Base-by-base conservation (phyloP, 306 rosid species). In the Prunus fruticosa region DNA sequence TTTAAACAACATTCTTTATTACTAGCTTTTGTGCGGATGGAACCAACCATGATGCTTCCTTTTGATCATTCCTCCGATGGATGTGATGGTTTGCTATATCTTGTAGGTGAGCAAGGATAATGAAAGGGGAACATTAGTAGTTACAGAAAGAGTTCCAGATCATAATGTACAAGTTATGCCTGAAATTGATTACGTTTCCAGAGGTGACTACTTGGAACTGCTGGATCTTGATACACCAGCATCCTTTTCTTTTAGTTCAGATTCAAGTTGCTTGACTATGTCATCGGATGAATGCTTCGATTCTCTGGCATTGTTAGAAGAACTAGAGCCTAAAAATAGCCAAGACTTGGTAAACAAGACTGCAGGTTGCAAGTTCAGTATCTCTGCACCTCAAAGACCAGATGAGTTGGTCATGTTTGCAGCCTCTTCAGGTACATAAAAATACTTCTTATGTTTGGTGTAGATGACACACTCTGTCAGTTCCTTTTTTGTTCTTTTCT, bases 261-360 rank as follows among this genome's bases (percentile, higher is more conserved):
- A 54, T 63, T 86, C 90, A 7, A 84, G 90, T 73, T 79, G 88
- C 68, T 0, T 79, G 77, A 76, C 83, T 8, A 73, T 76, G 71
- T 76, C 88, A 2, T 87, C 88, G 4, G 84, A 70, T n/a, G 86
- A 81, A 65, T 69, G 62, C 45, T 87, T 87, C 20, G 88, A 81
- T 76, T 15, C 67, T 2, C 56, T 73, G 64, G 86, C 58, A 9
- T 46, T 87, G 64, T 78, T 84, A 78, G 58, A 60, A 46, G 84
- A 76, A 53, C 34, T 77, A 66, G 82, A 82, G 46, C 32, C 52
- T 6, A 69, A 58, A 51, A 53, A 53, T 53, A 62, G 52, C 49
- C 73, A n/a, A 7, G 69, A 64, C 20, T 30, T 4, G 60, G 62
- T 11, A 11, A 79, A 28, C 34, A 81, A 76, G 30, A 73, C 52